Base-by-base conservation (phyloP, 2,329 filamentous ascomycete species). In the Biscogniauxia marginata region DNA sequence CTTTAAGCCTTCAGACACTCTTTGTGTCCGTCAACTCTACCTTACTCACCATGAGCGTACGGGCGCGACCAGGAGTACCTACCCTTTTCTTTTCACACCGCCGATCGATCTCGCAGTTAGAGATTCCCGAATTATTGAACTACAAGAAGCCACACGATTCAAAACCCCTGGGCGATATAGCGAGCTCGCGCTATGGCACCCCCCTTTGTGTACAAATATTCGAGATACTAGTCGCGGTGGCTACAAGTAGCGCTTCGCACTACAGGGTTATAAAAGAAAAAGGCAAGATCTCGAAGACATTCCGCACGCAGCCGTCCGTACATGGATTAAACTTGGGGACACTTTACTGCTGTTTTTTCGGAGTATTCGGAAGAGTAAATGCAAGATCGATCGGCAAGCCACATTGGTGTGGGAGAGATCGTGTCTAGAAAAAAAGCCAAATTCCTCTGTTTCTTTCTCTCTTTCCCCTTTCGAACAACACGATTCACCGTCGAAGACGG, bases 351-450 rank as follows among this genome's bases (percentile, higher is more conserved):
- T 39, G 30, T n/a, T 39, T 16, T 39, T 39, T 39, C 30, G 44
- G 44, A 46, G 16, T 13, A 20, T 46, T 46, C 44, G 44, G 44
- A 46, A 46, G 20, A 46, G 7, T 22, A 20, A 16, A 49, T 49
- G 46, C 46, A 49, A 25, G 46, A 49, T 49, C 46, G 46, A 49
- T 49, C 46, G 46, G 46, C 46, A 22, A 49, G 46, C 46, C 46
- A 49, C 46, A 49, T 22, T 23, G 16, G 21, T 8, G 13, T 22
- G 7, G 45, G 11, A 46, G 11, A 13, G 18, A 46, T 8, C 45
- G 18, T 9, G 45, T 4, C 45, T 46, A 21, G 43, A 21, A 8
- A 45, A 45, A 21, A 46, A n/a, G 9, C 13, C 30, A 11, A 39
- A 39, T 39, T 39, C 30, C 30, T 39, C 4, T 21, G 11, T 46